Base-by-base conservation (phyloP, 2,329 filamentous ascomycete species). In the Curvularia spicifera region DNA sequence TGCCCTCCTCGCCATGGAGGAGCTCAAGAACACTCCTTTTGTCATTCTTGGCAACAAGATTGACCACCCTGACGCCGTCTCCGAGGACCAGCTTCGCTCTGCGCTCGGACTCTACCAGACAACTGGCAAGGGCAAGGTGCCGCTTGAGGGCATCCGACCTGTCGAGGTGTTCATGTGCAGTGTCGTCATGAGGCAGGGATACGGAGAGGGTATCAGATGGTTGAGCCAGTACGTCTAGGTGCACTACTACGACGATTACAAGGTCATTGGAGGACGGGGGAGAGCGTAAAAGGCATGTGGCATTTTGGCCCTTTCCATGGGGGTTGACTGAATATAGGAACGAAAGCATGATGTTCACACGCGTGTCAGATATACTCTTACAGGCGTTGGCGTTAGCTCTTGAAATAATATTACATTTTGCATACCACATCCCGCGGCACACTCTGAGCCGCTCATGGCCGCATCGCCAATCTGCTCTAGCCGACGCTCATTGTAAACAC, bases 21-120 rank as follows among this genome's bases (percentile, higher is more conserved):
- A 98, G 77, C 87, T 99, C 39, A 83, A 87, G 77, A 97, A 96
- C 84, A 95, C 97, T 8, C 95, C 95, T 53, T 98, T 98, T 79
- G 87, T 98, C 61, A 88, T 99, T 70, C 87, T 99, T 64, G 95
- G 95, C 71, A 99, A 99, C 88, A 99, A 99, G 88, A 99, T 99
- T 79, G 95, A 99, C 79, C 93, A 98, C 83, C 93, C 93, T 53
- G 91, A 96, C 70, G 95, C 95, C 63, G 89, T 98, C 53, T 94
- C 90, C 66, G 95, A 99, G 85, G 94, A 98, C 72, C 92, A 97
- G 82, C 86, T 98, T 75, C 87, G 95, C 79, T 89, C 94, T 77
- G 90, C 93, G 78, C 84, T 99, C 58, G 95, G 95, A 63, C 81
- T 99, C 73, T 98, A 96, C 82, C 94, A 98, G 65, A 76, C 73